Conservation (phyloP, 805 yeast genomes). For the Starmerella davenportii region DNA sequence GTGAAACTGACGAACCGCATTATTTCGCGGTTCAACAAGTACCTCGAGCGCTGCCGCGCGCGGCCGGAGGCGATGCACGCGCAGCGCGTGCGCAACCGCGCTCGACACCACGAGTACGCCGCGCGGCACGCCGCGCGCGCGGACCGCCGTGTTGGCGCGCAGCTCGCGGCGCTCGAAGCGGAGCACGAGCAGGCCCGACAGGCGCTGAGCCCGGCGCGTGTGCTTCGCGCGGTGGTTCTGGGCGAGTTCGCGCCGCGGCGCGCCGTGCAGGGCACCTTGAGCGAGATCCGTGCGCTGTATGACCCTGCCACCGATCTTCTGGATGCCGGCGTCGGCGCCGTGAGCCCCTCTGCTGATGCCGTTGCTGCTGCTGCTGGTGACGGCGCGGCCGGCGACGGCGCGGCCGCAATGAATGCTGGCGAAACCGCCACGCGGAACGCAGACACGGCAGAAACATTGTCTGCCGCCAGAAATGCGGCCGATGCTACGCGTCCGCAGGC, state of each 20-base stretch:
- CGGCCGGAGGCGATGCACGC: slow-evolving; percentile 42
- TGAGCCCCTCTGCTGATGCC: no score
- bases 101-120: slow-evolving; percentile 16
- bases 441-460: no score
- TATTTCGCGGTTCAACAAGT: slow-evolving; percentile 57
- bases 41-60: slow-evolving; percentile 39
- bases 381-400: no score
- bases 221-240: slow-evolving; percentile 17
- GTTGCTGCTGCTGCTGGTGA: no score
- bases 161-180: slow-evolving; percentile 28
- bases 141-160: slow-evolving; percentile 24
- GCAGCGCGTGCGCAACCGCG: slow-evolving; percentile 15
- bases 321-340: neutral
- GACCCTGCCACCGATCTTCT: neutral
- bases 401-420: no score
- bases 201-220: slow-evolving; percentile 22
- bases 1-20: slow-evolving; percentile 54
- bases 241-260: slow-evolving; percentile 20
- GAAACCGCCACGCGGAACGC: no score
- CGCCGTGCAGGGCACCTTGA: slow-evolving; percentile 11
- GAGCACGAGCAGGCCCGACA: slow-evolving; percentile 26
- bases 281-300: slow-evolving; percentile 29
- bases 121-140: slow-evolving; percentile 8
- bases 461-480: no score
- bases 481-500: neutral